Base-by-base conservation (phyloP, 2,329 filamentous ascomycete species). In the Helicocarpus griseus region DNA sequence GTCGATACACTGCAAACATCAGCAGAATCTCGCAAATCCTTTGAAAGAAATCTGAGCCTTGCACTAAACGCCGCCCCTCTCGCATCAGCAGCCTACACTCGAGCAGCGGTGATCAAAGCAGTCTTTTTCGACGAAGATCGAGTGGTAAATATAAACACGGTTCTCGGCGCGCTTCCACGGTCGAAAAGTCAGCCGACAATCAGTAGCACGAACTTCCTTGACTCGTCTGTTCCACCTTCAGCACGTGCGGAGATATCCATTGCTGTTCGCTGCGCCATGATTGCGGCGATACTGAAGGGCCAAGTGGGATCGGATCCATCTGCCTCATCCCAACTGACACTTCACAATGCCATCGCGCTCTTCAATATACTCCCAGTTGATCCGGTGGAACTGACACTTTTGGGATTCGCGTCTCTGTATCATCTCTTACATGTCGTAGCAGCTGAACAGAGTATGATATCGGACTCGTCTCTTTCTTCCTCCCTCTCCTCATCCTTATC, bases 31-130 rank as follows among this genome's bases (percentile, higher is more conserved):
- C 69, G 73, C 33, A 62, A 61, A 49, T 59, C 51, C 51, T 73
- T 80, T 54, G 71, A 75, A 50, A 64, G 70, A 33, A 75, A 82
- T 51, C 75, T 95, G 29, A 76, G 81, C 0, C 74, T 87, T 31
- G 88, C 90, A 2, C 75, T 88, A 55, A 78, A 79, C 53, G 79
- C 82, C 6, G 87, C 90, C 0, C 91, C 91, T 0, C 81, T 85
- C 35, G 86, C 86, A 11, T 95, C 89, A 1, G 80, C 81, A 21
- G 85, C 87, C 2, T 76, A 80, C 48, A 72, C 77, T 9, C 73
- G 81, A 41, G 77, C 79, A 13, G 68, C 82, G 4, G 77, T 78
- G 11, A 77, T 80, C 55, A 78, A 78, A 60, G 77, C 80, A 6
- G 72, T 83, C 2, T 73, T 83, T 28, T 72, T 76, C n/a, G 75